Conservation (phyloP, 768 basidiomycete genomes). For the Mycena belliarum region DNA sequence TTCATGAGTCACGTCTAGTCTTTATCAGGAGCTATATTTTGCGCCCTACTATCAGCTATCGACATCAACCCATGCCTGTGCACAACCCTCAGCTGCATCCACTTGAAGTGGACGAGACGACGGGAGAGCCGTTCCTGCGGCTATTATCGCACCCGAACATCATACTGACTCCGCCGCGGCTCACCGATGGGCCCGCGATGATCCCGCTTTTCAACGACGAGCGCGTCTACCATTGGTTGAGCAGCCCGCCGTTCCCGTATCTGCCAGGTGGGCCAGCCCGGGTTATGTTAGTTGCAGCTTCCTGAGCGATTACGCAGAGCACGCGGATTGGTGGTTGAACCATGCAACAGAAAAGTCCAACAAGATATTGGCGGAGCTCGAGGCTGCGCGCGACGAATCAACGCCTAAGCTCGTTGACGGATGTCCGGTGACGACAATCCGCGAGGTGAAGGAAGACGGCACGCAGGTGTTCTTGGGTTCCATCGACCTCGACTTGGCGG, state of each 20-base stretch:
- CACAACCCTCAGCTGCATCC: conserved; percentile 28
- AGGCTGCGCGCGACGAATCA: conserved; percentile 16
- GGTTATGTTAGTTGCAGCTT: background rate
- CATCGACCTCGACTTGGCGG: conserved; percentile 32
- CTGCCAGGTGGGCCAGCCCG: conserved; percentile 28
- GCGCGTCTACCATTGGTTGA: conserved; percentile 45
- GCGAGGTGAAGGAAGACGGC: conserved; percentile 60
- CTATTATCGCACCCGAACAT: conserved; percentile 51
- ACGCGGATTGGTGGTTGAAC: conserved; percentile 33
- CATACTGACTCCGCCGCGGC: conserved; percentile 62
- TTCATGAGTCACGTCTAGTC: background rate
- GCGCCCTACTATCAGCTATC: background rate
- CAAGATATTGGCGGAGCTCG: conserved; percentile 25
- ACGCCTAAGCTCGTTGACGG: conserved; percentile 37
- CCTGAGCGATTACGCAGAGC: conserved; percentile 29
- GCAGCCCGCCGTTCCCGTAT: conserved; percentile 58
- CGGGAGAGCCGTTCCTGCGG: conserved; percentile 50
- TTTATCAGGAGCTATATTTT: background rate
- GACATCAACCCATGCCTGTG: background rate
- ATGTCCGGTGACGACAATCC: conserved; percentile 51
- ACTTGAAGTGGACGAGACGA: conserved; percentile 34
- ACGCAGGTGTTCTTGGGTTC: conserved; percentile 57
- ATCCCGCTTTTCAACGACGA: conserved; percentile 50
- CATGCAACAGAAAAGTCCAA: conserved; percentile 31
- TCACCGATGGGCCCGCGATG: conserved; percentile 40